phyloP scores from a whole-genome alignment of 2,329 filamentous ascomycete species.

The Capronia americana region DNA sequence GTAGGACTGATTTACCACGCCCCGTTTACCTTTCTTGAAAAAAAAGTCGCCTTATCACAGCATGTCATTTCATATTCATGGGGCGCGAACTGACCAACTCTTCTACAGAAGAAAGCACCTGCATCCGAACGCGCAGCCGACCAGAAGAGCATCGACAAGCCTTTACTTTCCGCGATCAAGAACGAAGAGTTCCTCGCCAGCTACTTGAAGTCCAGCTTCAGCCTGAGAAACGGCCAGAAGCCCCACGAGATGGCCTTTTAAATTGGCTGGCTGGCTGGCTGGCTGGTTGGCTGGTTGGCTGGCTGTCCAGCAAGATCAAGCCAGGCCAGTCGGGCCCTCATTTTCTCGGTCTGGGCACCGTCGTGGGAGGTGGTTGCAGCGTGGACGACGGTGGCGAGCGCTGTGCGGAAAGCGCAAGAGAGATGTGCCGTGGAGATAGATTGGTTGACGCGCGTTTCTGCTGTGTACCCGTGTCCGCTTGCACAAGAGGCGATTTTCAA shows the following conservation, averaged over 20 bases:
- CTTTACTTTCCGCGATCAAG: constrained; percentile 93
- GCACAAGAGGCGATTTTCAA: constrained; percentile 18
- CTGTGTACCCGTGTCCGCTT: constrained; percentile 10
- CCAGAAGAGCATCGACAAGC: constrained; percentile 99
- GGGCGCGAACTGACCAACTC: not conserved
- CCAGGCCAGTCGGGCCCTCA: not conserved
- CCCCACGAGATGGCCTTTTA: constrained; percentile 99
- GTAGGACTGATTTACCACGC: constrained; percentile 62
- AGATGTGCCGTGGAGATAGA: not conserved
- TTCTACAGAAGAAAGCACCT: constrained; percentile 89
- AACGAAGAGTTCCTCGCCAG: constrained; percentile 92
- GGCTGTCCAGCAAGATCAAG: not conserved
- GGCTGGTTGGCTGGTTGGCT: no score
- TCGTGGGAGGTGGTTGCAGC: not conserved
- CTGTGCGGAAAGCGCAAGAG: not conserved
- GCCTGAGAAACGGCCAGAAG: constrained; percentile 98
- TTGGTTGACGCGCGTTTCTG: not conserved
- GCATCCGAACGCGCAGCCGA: constrained; percentile 89
- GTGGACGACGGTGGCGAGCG: not conserved
- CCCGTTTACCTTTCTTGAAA: not conserved
- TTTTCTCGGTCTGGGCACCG: not conserved
- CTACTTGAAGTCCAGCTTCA: constrained; percentile 96
- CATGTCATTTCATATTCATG: not conserved
- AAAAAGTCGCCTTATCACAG: not conserved
- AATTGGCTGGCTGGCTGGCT: constrained; percentile 21